A percentile compares a stretch with the other conserved stretches of the same genome.
phyloP scores from a whole-genome alignment of 2,329 filamentous ascomycete genomes.

The Neodidymelliopsis sp. region DNA sequence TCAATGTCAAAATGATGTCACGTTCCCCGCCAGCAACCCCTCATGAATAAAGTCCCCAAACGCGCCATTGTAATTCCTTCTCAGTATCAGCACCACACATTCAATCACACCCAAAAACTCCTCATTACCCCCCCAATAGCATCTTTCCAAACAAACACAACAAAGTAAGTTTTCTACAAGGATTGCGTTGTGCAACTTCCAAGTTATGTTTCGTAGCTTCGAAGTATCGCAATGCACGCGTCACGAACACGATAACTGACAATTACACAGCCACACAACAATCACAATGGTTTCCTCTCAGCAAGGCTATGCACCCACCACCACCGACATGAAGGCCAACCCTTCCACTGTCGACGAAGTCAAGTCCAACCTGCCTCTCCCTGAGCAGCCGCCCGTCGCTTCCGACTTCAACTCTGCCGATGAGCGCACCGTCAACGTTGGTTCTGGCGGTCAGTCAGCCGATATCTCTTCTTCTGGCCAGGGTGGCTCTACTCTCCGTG shows the following conservation, averaged over 20 bases:
- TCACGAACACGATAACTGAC: constrained; percentile 13
- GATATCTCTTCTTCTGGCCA: constrained; percentile 47
- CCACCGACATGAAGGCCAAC: constrained; percentile 38
- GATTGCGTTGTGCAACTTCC: neutral
- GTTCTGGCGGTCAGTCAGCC: constrained; percentile 61
- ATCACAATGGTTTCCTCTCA: constrained; percentile 35
- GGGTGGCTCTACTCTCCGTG: constrained; percentile 56
- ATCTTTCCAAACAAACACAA: neutral
- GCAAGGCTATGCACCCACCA: constrained; percentile 33
- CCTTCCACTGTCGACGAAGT: constrained; percentile 69
- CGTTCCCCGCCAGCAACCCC: constrained; percentile 6
- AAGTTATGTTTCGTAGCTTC: neutral
- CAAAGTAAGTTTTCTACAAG: constrained; percentile 6
- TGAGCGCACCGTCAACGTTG: constrained; percentile 72
- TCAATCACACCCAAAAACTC: neutral
- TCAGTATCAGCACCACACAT: constrained; percentile 1
- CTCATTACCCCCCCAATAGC: neutral
- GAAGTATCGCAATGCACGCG: neutral
- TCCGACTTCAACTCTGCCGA: constrained; percentile 82
- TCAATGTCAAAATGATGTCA: constrained; percentile 23
- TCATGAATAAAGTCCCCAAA: constrained; percentile 6
- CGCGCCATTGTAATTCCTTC: neutral
- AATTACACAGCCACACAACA: neutral
- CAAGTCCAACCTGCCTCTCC: constrained; percentile 78
- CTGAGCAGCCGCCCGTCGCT: constrained; percentile 76